phyloP scores from a whole-genome alignment of 1,139 yeast genomes.

The Geotrichum carabidarum region DNA sequence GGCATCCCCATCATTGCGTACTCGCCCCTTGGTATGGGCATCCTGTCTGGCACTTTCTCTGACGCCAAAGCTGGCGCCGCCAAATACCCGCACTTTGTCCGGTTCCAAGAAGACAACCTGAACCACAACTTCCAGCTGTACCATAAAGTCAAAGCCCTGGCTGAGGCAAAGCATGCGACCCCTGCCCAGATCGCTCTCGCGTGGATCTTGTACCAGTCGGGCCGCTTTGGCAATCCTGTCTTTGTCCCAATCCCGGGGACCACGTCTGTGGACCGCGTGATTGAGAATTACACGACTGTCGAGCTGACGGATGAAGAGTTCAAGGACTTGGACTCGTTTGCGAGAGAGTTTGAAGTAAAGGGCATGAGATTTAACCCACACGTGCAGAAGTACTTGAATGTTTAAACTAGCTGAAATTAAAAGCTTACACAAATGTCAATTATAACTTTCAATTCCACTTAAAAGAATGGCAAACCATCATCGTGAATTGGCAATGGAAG shows the following conservation, averaged over 20 bases:
- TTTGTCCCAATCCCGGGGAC: conserved; percentile 79
- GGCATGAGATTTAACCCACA: conserved; percentile 49
- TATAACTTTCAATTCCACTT: background rate
- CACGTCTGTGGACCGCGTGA: conserved; percentile 52
- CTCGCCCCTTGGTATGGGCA: conserved; percentile 79
- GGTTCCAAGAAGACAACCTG: conserved; percentile 55
- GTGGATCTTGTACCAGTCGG: conserved; percentile 51
- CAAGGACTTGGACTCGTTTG: conserved; percentile 41
- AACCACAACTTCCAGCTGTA: conserved; percentile 49
- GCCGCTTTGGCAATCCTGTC: conserved; percentile 47
- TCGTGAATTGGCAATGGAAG: no score
- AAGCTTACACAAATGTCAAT: background rate
- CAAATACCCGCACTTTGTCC: conserved; percentile 49
- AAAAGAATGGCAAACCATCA: no score
- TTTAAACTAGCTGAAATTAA: background rate
- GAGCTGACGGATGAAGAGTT: conserved; percentile 52
- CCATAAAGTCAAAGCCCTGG: conserved; percentile 45
- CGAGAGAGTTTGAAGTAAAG: conserved; percentile 39
- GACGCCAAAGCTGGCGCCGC: conserved; percentile 51
- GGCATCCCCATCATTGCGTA: conserved; percentile 69
- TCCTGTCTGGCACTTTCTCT: conserved; percentile 59
- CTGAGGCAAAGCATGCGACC: conserved; percentile 45
- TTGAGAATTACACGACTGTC: conserved; percentile 51
- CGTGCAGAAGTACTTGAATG: background rate
- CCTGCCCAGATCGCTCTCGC: conserved; percentile 68